Base-by-base conservation (phyloP, 371 early-diverging fungal genomes). In the Mortierella sp. region DNA sequence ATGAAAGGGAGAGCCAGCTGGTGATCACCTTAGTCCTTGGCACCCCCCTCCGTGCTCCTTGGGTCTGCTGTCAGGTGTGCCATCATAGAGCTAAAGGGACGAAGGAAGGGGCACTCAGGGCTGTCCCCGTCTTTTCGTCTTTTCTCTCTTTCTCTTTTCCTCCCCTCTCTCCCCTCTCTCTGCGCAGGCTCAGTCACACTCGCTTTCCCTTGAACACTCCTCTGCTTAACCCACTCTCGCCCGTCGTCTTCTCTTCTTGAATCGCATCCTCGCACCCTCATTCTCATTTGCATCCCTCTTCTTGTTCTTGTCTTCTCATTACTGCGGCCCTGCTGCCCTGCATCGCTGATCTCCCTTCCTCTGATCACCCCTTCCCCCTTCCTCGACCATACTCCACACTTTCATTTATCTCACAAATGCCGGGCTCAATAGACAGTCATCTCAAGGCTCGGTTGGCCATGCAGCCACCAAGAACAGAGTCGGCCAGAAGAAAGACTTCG, bases 381-480 rank as follows among this genome's bases (percentile, higher is more conserved):
- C 18, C 24, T 18, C 24, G 23, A 7, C 24, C 23, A 26, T 10
- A 48, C 10, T 23, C 23, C 48, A 19, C 4, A 6, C 7, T 8
- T 10, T 23, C 48, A n/a, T 24, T 47, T 54, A 13, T 16, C 10
- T 54, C 38, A 2, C 54, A 18, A n/a, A 62, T 62, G 54, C 63
- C 55, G 43, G 31, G 53, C 31, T 30, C 61, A 30, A 27, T 23
- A 23, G 52, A 50, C 34, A 16, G 41, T 21, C n/a, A 18, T 3
- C 21, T 5, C 49, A 41, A n/a, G 10, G 16, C 51, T 24, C 49
- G 53, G 14, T 48, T 21, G 14, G 23, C 48, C 19, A 5, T 45
- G 26, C n/a, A 21, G 24, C 30, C 31, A 6, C 45, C 30, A 23
- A 16, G 31, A 5, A 14, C 19, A 8, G 38, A 10, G 38, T 50